Percentiles rank a stretch among this genome's conserved stretches.
Conservation (phyloP, 2,329 filamentous ascomycete genomes). For the Ilyonectria mors-panacis region DNA sequence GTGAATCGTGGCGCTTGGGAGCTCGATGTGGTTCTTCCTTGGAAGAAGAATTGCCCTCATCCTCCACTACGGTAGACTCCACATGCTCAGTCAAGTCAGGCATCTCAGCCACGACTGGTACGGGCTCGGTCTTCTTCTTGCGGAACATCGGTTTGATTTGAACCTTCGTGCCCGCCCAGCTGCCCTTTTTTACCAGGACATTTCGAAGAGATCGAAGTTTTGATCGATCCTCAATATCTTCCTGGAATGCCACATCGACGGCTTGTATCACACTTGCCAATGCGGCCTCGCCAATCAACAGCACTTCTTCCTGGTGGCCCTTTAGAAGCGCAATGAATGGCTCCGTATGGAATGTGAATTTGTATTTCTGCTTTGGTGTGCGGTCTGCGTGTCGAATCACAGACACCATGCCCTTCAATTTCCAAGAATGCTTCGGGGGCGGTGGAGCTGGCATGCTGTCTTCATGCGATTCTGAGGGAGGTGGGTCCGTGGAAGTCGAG, state of each 20-base stretch:
- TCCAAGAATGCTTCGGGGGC: conserved; percentile 93
- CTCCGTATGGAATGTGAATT: conserved; percentile 97
- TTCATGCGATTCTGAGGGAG: conserved; percentile 43
- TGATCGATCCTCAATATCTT: conserved; percentile 85
- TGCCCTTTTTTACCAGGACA: conserved; percentile 91
- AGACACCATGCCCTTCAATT: conserved; percentile 96
- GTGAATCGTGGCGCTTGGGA: conserved; percentile 82
- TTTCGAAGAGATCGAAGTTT: conserved; percentile 91
- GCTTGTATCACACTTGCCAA: conserved; percentile 90
- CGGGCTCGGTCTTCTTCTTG: conserved; percentile 81
- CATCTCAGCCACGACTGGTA: conserved; percentile 55
- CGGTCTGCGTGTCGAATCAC: conserved; percentile 97
- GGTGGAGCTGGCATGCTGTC: conserved; percentile 71
- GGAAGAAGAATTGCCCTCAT: conserved; percentile 41
- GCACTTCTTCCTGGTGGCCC: conserved; percentile 95
- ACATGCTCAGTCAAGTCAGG: conserved; percentile 49
- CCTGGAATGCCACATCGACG: conserved; percentile 83
- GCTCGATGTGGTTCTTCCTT: conserved; percentile 47
- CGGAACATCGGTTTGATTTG: conserved; percentile 99
- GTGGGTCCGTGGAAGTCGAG: conserved; percentile 55
- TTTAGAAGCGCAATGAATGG: conserved; percentile 96
- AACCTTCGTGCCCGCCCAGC: conserved; percentile 96
- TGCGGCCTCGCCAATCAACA: conserved; percentile 92
- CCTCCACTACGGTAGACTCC: conserved; percentile 42
- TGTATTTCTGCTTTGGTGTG: conserved; percentile 99